Evolutionary conservation across 495 filamentous ascomycete genomes (phyloP).

Genomic region (Aspergillus homomorphus): DNA sequence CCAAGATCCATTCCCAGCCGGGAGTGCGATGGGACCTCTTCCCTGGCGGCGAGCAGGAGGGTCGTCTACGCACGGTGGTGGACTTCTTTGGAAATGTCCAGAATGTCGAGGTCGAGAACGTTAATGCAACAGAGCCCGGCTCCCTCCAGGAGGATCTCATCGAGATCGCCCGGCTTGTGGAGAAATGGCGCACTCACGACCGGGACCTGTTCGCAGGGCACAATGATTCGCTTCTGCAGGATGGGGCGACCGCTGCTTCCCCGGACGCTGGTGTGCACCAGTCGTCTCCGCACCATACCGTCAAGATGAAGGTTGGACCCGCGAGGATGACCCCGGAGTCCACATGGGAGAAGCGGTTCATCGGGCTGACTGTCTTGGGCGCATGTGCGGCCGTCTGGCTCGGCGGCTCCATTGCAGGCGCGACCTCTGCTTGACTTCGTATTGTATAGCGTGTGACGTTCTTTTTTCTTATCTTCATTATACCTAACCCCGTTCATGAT

Average conservation of each 20-base stretch:
- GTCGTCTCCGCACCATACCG: slow-evolving; percentile 21
- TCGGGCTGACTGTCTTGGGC: slow-evolving; percentile 61
- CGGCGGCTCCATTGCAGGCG: slow-evolving; percentile 50
- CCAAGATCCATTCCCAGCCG: slow-evolving; percentile 88
- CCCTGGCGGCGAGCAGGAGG: slow-evolving; percentile 69
- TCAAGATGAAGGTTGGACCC: slow-evolving; percentile 45
- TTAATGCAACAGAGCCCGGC: slow-evolving; percentile 50
- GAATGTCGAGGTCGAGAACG: slow-evolving; percentile 81
- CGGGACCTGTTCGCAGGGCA: slow-evolving; percentile 30
- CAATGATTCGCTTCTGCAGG: slow-evolving; percentile 37
- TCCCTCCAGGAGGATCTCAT: slow-evolving; percentile 72
- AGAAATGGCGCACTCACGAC: slow-evolving; percentile 43
- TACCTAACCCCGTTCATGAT: neutral
- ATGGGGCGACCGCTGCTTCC: neutral
- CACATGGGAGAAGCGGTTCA: slow-evolving; percentile 67
- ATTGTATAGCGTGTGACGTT: neutral
- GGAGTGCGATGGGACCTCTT: slow-evolving; percentile 96
- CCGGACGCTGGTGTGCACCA: slow-evolving; percentile 13
- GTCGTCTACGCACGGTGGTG: slow-evolving; percentile 74
- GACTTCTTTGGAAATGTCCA: slow-evolving; percentile 99
- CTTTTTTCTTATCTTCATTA: slow-evolving; percentile 4
- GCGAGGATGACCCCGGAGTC: slow-evolving; percentile 63
- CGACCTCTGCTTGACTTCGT: slow-evolving; percentile 21
- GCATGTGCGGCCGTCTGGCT: slow-evolving; percentile 68
- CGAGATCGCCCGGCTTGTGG: slow-evolving; percentile 58